A percentile compares a stretch with the other conserved stretches of the same genome.
These are phyloP conservation scores for Dothidotthia symphoricarpi DNA, from an alignment of 2,329 filamentous ascomycete species.

Conservation along the genomic window DNA sequence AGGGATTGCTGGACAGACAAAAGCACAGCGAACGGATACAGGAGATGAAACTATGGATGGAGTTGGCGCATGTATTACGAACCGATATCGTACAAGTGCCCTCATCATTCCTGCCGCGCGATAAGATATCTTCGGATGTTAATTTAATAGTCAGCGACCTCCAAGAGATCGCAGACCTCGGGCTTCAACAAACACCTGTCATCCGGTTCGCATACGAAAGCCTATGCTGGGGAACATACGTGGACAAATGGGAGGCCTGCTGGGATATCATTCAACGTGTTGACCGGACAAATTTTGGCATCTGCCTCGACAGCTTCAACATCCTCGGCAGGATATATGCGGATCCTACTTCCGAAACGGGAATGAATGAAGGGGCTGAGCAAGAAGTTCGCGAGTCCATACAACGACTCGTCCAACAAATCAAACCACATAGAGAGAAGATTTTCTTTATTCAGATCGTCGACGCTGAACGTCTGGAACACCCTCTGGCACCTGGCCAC, in stretches of 20 bases:
- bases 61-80: constrained; percentile 60
- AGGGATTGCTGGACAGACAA: constrained; percentile 65
- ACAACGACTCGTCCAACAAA: constrained; percentile 51
- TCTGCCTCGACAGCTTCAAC: constrained; percentile 78
- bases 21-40: constrained; percentile 58
- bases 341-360: constrained; percentile 59
- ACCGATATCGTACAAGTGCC: constrained; percentile 76
- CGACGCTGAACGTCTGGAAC: constrained; percentile 63
- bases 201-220: constrained; percentile 73
- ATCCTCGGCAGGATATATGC: constrained; percentile 70
- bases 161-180: constrained; percentile 65
- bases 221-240: constrained; percentile 68
- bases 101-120: constrained; percentile 62
- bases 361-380: constrained; percentile 55
- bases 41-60: constrained; percentile 68
- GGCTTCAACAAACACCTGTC: constrained; percentile 54
- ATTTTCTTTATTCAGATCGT: constrained; percentile 77
- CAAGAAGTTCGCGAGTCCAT: constrained; percentile 56
- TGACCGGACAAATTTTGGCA: constrained; percentile 68
- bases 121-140: constrained; percentile 54
- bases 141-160: constrained; percentile 63
- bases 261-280: constrained; percentile 68
- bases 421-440: constrained; percentile 58
- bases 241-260: constrained; percentile 68
- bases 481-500: constrained; percentile 59